These are phyloP conservation scores for Tanozyma kutaoensis DNA, from an alignment of 805 yeast genomes.

Conservation along the genomic window DNA sequence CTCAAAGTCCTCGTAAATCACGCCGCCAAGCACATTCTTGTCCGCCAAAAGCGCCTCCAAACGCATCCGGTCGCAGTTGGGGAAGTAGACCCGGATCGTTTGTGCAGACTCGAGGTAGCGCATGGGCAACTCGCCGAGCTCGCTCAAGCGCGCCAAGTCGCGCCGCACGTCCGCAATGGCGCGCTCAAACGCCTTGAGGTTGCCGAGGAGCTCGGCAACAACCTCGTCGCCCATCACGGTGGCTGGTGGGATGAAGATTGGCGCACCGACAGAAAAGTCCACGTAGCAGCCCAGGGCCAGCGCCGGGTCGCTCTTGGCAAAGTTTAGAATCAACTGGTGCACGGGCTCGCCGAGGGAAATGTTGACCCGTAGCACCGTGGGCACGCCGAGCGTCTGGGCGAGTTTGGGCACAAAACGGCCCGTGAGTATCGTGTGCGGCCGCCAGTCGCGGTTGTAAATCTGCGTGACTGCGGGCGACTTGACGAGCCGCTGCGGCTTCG, in stretches of 20 bases:
- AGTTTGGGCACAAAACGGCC: too few relatives aligned
- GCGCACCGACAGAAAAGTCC: slow-evolving; percentile 18
- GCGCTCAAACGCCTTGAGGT: slow-evolving; percentile 16
- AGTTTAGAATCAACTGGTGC: too few relatives aligned
- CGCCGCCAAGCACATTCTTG: slow-evolving; percentile 44
- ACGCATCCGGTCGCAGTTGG: slow-evolving; percentile 49
- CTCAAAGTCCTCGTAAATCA: slow-evolving; percentile 23
- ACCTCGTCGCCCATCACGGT: slow-evolving; percentile 19
- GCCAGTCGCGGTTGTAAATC: too few relatives aligned
- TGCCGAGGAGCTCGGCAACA: slow-evolving; percentile 8
- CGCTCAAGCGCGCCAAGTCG: slow-evolving; percentile 31
- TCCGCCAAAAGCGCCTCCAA: slow-evolving; percentile 47
- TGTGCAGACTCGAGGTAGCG: slow-evolving; percentile 26
- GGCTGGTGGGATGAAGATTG: slow-evolving; percentile 16
- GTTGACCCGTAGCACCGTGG: too few relatives aligned
- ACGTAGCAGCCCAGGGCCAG: slow-evolving; percentile 15
- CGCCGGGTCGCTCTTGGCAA: too few relatives aligned
- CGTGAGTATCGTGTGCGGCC: too few relatives aligned
- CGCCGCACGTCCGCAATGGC: slow-evolving; percentile 28
- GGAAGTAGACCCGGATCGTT: slow-evolving; percentile 45
- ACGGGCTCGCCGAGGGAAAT: too few relatives aligned
- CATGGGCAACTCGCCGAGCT: slow-evolving; percentile 57
- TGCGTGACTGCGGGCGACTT: too few relatives aligned
- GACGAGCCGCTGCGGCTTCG: too few relatives aligned
- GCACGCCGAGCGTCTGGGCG: too few relatives aligned